phyloP scores from a whole-genome alignment of 371 early-diverging fungal genomes.

The Parasitella parasitica region DNA sequence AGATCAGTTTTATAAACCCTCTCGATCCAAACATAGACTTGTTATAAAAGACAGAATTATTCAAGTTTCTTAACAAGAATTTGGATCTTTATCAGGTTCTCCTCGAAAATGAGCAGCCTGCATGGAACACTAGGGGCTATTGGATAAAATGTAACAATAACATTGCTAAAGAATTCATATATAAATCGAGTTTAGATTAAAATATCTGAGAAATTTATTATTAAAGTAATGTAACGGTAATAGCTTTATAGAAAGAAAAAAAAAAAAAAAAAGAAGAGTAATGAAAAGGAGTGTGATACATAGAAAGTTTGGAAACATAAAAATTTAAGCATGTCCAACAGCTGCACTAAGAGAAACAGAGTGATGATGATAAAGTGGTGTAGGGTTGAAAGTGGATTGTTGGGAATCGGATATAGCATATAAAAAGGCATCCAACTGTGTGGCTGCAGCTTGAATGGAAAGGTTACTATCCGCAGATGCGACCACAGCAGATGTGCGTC shows the following conservation, averaged over 20 bases:
- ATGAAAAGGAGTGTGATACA: neutral
- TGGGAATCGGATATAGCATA: slow-evolving; percentile 34
- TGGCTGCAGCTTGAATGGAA: slow-evolving; percentile 22
- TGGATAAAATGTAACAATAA: neutral
- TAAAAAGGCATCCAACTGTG: slow-evolving; percentile 37
- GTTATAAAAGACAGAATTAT: neutral
- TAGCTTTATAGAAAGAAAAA: too few relatives aligned
- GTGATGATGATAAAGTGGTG: slow-evolving; percentile 31
- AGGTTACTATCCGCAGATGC: slow-evolving; percentile 10
- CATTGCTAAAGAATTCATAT: neutral
- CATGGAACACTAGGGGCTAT: neutral
- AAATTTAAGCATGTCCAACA: slow-evolving; percentile 38
- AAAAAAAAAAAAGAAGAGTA: neutral
- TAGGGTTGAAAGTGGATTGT: slow-evolving; percentile 9
- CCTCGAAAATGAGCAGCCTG: neutral
- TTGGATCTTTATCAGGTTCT: neutral
- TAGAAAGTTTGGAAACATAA: neutral
- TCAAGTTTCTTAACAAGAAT: too few relatives aligned
- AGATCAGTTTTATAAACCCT: too few relatives aligned
- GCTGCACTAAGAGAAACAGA: slow-evolving; percentile 41
- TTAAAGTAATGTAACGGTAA: neutral
- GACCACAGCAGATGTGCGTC: slow-evolving; percentile 29
- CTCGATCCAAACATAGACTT: too few relatives aligned
- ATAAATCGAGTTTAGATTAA: neutral
- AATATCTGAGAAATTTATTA: neutral